A percentile compares a stretch with the other conserved stretches of the same genome.
These are phyloP conservation scores for Lactifluus rugatus DNA, from an alignment of 768 basidiomycete genomes.

Conservation along the genomic window DNA sequence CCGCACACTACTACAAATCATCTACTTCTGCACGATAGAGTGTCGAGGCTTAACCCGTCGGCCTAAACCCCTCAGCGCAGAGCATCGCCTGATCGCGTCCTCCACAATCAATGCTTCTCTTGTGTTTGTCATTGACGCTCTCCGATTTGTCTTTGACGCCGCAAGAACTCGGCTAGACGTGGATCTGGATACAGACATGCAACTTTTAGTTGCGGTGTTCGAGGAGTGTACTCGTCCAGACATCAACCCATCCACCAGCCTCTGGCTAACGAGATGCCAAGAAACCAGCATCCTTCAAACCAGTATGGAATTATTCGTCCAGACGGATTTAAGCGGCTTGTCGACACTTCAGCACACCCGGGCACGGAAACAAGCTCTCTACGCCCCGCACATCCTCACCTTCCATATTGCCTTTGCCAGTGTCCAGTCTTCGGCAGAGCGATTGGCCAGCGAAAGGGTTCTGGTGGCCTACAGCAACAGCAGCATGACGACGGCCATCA, in stretches of 20 bases:
- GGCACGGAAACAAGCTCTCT: conserved; percentile 54
- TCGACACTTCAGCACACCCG: conserved; percentile 57
- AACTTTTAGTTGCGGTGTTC: conserved; percentile 73
- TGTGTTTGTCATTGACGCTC: conserved; percentile 56
- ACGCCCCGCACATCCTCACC: conserved; percentile 67
- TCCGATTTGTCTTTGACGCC: conserved; percentile 53
- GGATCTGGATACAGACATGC: conserved; percentile 73
- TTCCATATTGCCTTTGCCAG: conserved; percentile 83
- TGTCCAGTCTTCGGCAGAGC: conserved; percentile 68
- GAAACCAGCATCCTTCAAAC: conserved; percentile 69
- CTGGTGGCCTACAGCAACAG: conserved; percentile 79
- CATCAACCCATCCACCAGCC: conserved; percentile 53
- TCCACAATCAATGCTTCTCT: conserved; percentile 54
- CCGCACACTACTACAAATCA: conserved; percentile 63
- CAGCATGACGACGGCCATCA: conserved; percentile 64
- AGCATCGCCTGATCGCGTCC: conserved; percentile 51
- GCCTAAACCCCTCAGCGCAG: conserved; percentile 44
- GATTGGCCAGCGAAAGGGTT: conserved; percentile 76
- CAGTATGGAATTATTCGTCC: conserved; percentile 64
- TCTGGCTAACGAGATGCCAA: conserved; percentile 75
- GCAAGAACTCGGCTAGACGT: conserved; percentile 47
- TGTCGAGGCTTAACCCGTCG: conserved; percentile 41
- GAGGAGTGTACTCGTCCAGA: conserved; percentile 67
- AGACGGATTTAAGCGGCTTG: conserved; percentile 59
- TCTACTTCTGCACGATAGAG: conserved; percentile 68